A percentile compares a stretch with the other conserved stretches of the same genome.
These are phyloP conservation scores for Poronia punctata DNA, from an alignment of 495 filamentous ascomycete genomes.

Conservation along the genomic window DNA sequence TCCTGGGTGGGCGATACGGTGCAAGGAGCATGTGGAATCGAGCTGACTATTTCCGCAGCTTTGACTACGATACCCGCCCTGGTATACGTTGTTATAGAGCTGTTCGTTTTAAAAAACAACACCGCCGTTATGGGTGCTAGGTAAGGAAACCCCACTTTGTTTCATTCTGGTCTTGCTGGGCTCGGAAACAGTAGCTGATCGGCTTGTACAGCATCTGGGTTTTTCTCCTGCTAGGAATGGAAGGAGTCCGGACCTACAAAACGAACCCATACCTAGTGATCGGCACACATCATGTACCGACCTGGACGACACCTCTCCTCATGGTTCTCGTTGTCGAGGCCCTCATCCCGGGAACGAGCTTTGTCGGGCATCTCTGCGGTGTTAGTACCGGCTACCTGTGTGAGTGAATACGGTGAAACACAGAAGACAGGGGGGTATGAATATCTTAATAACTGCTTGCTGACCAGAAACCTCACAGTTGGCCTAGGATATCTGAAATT, in stretches of 20 bases:
- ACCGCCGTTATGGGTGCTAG: constrained; percentile 73
- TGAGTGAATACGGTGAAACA: constrained; percentile 44
- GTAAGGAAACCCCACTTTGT: constrained; percentile 35
- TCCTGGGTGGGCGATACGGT: neutral
- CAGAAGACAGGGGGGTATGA: too few relatives aligned
- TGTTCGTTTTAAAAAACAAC: constrained; percentile 55
- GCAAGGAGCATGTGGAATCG: constrained; percentile 32
- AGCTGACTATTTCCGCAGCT: constrained; percentile 22
- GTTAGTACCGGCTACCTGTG: constrained; percentile 78
- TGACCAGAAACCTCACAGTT: constrained; percentile 39
- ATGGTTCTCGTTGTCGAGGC: constrained; percentile 62
- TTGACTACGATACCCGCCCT: constrained; percentile 72
- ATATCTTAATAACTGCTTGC: too few relatives aligned
- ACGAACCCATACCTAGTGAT: constrained; percentile 69
- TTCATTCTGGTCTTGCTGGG: neutral
- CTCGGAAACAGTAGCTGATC: neutral
- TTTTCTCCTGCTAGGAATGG: constrained; percentile 75
- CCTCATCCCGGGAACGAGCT: constrained; percentile 70
- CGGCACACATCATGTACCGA: constrained; percentile 72
- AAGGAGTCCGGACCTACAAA: constrained; percentile 72
- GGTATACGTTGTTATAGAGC: constrained; percentile 65
- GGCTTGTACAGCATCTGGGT: constrained; percentile 65
- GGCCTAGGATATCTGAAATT: constrained; percentile 79
- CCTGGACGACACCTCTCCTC: constrained; percentile 81
- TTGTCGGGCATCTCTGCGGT: constrained; percentile 81